A percentile compares a stretch with the other conserved stretches of the same genome.
phyloP scores from a whole-genome alignment of 2,329 filamentous ascomycete species.

The Metarhizium guizhouense region DNA sequence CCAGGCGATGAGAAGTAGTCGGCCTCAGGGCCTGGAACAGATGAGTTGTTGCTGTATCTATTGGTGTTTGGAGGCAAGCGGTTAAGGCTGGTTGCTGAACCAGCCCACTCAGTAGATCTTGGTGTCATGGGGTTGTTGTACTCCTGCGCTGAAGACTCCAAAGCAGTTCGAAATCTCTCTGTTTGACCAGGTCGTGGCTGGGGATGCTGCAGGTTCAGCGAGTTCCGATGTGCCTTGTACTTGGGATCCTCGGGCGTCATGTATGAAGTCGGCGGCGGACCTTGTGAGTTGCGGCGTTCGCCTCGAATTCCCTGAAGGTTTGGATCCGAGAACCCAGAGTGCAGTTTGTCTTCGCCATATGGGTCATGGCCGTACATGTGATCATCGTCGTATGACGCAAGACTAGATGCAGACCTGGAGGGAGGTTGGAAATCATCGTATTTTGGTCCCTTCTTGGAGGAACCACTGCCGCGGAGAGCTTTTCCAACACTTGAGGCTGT shows the following conservation, averaged over 20 bases:
- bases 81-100: slow-evolving; percentile 50
- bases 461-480: slow-evolving; percentile 60
- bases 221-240: slow-evolving; percentile 75
- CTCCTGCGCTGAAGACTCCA: slow-evolving; percentile 64
- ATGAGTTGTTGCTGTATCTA: slow-evolving; percentile 38
- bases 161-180: slow-evolving; percentile 61
- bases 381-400: slow-evolving; percentile 54
- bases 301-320: slow-evolving; percentile 25
- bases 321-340: slow-evolving; percentile 46
- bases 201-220: slow-evolving; percentile 69
- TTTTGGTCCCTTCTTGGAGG: slow-evolving; percentile 47
- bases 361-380: slow-evolving; percentile 43
- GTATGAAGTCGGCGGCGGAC: slow-evolving; percentile 39
- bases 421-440: slow-evolving; percentile 47
- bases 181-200: slow-evolving; percentile 68
- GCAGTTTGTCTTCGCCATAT: slow-evolving; percentile 53
- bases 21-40: slow-evolving; percentile 21
- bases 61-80: slow-evolving; percentile 39
- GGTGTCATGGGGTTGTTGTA: slow-evolving; percentile 55
- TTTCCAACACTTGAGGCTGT: slow-evolving; percentile 81
- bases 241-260: slow-evolving; percentile 60
- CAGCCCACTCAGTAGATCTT: slow-evolving; percentile 52
- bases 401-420: slow-evolving; percentile 73
- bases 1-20: slow-evolving; percentile 39
- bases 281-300: slow-evolving; percentile 11